Evolutionary conservation across 164 flowering plant species (phyloP).

Genomic region (Protea cynaroides): DNA sequence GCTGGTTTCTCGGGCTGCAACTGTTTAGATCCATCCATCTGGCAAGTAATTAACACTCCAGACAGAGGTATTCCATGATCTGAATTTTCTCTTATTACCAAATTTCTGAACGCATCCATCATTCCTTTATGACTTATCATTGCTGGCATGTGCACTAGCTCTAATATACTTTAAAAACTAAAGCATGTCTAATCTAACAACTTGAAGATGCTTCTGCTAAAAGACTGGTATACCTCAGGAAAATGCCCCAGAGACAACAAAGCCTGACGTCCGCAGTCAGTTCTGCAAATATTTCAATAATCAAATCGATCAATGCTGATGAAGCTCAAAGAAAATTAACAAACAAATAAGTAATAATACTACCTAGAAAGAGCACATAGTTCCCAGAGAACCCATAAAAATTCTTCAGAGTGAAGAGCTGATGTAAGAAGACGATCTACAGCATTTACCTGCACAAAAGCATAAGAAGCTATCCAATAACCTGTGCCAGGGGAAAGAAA

Average conservation of each 20-base stretch:
- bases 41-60: too few relatives aligned
- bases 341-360: neutral
- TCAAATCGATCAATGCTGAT: conserved; percentile 2
- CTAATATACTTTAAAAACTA: too few relatives aligned
- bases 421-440: conserved; percentile 65
- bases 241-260: conserved; percentile 68
- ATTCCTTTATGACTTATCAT: too few relatives aligned
- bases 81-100: too few relatives aligned
- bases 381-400: conserved; percentile 89
- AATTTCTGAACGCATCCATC: too few relatives aligned
- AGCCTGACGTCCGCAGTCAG: conserved; percentile 93
- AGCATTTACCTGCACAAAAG: conserved; percentile 56
- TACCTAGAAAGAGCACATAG: conserved; percentile 88
- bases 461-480: neutral
- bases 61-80: too few relatives aligned
- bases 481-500: neutral
- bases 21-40: too few relatives aligned
- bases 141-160: too few relatives aligned
- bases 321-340: neutral
- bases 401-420: conserved; percentile 67
- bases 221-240: conserved; percentile 58
- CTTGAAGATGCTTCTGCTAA: too few relatives aligned
- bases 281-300: conserved; percentile 43
- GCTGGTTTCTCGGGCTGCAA: too few relatives aligned
- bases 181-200: too few relatives aligned